Evolutionary conservation across 139 green algal genomes (phyloP).

Genomic region (Gonium pectorale): DNA sequence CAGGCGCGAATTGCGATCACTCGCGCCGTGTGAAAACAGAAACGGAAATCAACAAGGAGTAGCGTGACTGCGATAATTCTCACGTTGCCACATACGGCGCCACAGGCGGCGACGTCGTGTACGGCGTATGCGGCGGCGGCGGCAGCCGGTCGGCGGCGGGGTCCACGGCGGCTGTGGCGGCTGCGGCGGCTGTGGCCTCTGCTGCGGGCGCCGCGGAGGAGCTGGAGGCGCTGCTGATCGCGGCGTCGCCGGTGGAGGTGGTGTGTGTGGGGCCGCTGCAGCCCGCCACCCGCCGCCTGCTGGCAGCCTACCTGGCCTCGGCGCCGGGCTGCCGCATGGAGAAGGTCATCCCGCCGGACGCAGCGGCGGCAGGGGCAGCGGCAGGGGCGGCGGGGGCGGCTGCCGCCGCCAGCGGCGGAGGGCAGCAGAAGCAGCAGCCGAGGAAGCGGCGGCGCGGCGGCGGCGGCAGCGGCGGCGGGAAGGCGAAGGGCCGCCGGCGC

Average conservation of each 20-base stretch:
- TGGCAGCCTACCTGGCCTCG: constrained; percentile 51
- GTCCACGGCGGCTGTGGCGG: not conserved
- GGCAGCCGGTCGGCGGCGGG: not conserved
- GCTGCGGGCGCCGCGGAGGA: constrained; percentile 49
- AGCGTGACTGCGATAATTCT: too few species aligned
- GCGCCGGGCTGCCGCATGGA: constrained; percentile 26
- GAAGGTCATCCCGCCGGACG: not conserved
- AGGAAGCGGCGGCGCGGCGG: not conserved
- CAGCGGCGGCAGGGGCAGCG: not conserved
- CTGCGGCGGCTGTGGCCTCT: not conserved
- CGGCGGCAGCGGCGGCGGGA: constrained; percentile 22
- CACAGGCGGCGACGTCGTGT: constrained; percentile 26
- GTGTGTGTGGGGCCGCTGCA: constrained; percentile 64
- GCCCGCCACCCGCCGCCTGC: constrained; percentile 61
- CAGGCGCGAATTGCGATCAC: too few species aligned
- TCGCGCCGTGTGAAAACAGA: too few species aligned
- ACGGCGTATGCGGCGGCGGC: constrained; percentile 10
- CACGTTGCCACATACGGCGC: too few species aligned
- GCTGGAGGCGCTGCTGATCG: constrained; percentile 80
- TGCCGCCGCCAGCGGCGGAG: not conserved
- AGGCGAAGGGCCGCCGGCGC: not conserved
- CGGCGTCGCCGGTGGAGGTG: constrained; percentile 77
- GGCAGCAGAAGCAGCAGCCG: not conserved
- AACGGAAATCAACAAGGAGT: too few species aligned
- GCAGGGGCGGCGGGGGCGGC: not conserved